These are phyloP conservation scores for Tricholoma flavovirens DNA, from an alignment of 768 basidiomycete genomes.

Conservation along the genomic window DNA sequence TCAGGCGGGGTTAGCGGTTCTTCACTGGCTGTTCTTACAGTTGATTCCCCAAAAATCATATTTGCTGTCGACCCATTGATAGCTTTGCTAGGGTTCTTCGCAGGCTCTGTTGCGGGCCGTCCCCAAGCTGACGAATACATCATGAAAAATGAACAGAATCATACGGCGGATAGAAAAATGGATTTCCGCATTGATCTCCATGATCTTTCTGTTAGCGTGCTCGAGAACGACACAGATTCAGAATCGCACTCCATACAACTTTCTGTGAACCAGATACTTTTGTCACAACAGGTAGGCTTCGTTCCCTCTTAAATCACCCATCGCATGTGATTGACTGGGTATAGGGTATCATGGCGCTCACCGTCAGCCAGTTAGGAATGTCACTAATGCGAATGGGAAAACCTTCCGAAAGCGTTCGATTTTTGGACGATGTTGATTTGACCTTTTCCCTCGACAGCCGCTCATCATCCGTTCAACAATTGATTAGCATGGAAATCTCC, in stretches of 20 bases:
- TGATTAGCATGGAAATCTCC: constrained; percentile 78
- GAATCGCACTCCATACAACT: constrained; percentile 85
- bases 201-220: constrained; percentile 80
- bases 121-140: constrained; percentile 7
- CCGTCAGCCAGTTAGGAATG: constrained; percentile 83
- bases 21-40: constrained; percentile 73
- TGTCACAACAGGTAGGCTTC: constrained; percentile 79
- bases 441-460: constrained; percentile 85
- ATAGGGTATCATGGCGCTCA: constrained; percentile 78
- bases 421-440: constrained; percentile 89
- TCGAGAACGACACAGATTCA: constrained; percentile 76
- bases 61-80: constrained; percentile 91
- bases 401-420: constrained; percentile 76
- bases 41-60: constrained; percentile 91
- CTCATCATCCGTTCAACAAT: constrained; percentile 60
- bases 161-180: constrained; percentile 16
- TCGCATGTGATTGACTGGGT: background rate
- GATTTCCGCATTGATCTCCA: constrained; percentile 85
- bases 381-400: constrained; percentile 86
- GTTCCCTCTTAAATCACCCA: background rate
- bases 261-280: constrained; percentile 73
- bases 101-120: constrained; percentile 39
- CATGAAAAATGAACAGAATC: background rate
- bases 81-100: constrained; percentile 82
- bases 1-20: constrained; percentile 52